phyloP scores from a whole-genome alignment of 2,329 filamentous ascomycete species.

The Hypoxylon sp. region DNA sequence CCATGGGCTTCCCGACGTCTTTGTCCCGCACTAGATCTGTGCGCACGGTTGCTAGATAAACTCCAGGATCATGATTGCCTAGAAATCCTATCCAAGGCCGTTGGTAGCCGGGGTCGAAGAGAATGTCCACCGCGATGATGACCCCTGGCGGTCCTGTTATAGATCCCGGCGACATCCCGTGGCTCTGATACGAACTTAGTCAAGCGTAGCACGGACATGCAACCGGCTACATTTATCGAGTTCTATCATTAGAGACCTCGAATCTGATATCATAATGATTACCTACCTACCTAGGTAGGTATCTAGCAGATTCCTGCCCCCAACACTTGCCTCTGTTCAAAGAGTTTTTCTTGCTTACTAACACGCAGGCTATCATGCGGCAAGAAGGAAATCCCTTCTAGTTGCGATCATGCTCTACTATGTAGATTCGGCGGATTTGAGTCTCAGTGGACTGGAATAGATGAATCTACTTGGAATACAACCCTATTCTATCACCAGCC shows the following conservation, averaged over 20 bases:
- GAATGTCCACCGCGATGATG: not conserved
- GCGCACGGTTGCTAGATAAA: not conserved
- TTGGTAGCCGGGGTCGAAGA: not conserved
- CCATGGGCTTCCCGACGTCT: not conserved
- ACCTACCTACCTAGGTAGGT: not conserved
- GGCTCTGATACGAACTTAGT: not conserved
- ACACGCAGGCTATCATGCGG: not conserved
- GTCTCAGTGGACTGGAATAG: not conserved
- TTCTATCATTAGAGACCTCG: not conserved
- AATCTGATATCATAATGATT: not conserved
- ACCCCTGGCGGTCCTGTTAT: not conserved
- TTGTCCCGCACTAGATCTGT: not conserved
- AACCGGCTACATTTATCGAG: not conserved
- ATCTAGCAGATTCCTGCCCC: not conserved
- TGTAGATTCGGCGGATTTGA: not conserved
- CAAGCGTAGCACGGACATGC: not conserved
- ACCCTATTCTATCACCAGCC: not conserved
- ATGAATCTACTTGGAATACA: not conserved
- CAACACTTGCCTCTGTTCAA: not conserved
- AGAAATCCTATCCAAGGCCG: not conserved
- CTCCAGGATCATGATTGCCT: not conserved
- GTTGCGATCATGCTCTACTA: not conserved
- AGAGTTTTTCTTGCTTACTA: not conserved
- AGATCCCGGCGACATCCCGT: too few relatives aligned
- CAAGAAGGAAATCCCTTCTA: not conserved